phyloP scores from a whole-genome alignment of 176 grass and related monocot genomes.

The Avena atlantica region DNA sequence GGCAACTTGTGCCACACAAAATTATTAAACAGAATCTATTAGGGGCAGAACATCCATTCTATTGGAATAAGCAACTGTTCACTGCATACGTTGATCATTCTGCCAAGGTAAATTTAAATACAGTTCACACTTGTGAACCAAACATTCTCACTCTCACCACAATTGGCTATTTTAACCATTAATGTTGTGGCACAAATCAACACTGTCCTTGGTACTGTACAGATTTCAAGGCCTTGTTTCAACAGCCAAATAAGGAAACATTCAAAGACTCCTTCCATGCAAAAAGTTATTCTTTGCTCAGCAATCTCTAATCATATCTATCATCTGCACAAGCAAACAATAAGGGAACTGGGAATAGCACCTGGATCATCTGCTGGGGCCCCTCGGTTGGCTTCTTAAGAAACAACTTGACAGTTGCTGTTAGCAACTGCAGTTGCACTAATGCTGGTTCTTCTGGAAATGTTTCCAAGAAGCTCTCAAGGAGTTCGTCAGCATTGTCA shows the following conservation, averaged over 20 bases:
- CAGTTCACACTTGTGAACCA: slow-evolving; percentile 3
- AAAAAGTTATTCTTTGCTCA: not conserved
- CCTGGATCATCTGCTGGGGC: slow-evolving; percentile 99
- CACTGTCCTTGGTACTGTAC: slow-evolving; percentile 17
- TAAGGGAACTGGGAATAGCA: slow-evolving; percentile 24
- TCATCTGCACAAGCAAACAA: slow-evolving; percentile 10
- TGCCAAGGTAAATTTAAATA: not conserved
- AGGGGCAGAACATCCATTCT: slow-evolving; percentile 7
- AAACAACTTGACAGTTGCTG: slow-evolving; percentile 89
- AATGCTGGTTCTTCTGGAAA: slow-evolving; percentile 92
- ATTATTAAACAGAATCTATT: not conserved
- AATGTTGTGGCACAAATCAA: not conserved
- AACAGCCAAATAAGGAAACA: slow-evolving; percentile 25
- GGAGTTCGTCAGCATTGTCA: slow-evolving; percentile 98
- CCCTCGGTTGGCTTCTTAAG: slow-evolving; percentile 98
- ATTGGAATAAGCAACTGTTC: not conserved
- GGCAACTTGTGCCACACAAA: slow-evolving; percentile 23
- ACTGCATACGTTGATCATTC: slow-evolving; percentile 15
- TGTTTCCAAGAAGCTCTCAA: slow-evolving; percentile 96
- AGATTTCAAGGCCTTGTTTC: slow-evolving; percentile 9
- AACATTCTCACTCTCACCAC: not conserved
- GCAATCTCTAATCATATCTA: slow-evolving; percentile 9
- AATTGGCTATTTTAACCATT: slow-evolving; percentile 14
- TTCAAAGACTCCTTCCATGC: slow-evolving; percentile 14
- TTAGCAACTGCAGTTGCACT: slow-evolving; percentile 88